Conservation (phyloP, 805 yeast species). For the Saturnispora hagleri region DNA sequence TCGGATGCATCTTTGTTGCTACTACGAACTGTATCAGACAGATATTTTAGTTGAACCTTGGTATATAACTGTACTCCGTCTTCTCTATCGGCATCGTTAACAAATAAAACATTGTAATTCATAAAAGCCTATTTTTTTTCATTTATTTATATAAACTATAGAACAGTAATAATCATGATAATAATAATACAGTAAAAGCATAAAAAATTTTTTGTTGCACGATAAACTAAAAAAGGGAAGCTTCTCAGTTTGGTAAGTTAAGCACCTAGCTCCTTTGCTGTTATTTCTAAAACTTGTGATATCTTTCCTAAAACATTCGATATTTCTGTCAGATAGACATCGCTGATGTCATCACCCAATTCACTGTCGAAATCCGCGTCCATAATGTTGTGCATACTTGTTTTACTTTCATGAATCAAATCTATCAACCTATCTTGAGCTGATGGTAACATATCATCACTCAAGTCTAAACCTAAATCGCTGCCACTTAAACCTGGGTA, state of each 20-base stretch:
- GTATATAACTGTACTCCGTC: not conserved
- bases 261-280: not conserved
- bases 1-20: not conserved
- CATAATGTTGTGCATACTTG: not conserved
- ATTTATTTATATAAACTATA: not conserved
- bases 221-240: not conserved
- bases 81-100: not conserved
- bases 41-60: not conserved
- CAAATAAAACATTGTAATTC: not conserved
- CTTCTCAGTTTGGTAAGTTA: not conserved
- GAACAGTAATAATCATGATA: not conserved
- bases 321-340: not conserved
- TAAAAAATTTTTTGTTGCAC: not conserved
- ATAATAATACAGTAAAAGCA: not conserved
- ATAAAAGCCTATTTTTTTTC: not conserved
- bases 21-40: not conserved
- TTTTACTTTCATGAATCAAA: conserved; percentile 1
- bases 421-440: conserved; percentile 1
- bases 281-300: not conserved
- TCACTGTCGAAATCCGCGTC: conserved; percentile 3
- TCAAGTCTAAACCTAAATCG: conserved; percentile 1
- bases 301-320: conserved; percentile 1
- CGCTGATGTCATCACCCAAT: not conserved
- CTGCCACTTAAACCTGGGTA: not conserved
- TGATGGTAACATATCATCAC: not conserved